These are phyloP conservation scores for Calonectria crousiana DNA, from an alignment of 2,329 filamentous ascomycete species.

Conservation along the genomic window DNA sequence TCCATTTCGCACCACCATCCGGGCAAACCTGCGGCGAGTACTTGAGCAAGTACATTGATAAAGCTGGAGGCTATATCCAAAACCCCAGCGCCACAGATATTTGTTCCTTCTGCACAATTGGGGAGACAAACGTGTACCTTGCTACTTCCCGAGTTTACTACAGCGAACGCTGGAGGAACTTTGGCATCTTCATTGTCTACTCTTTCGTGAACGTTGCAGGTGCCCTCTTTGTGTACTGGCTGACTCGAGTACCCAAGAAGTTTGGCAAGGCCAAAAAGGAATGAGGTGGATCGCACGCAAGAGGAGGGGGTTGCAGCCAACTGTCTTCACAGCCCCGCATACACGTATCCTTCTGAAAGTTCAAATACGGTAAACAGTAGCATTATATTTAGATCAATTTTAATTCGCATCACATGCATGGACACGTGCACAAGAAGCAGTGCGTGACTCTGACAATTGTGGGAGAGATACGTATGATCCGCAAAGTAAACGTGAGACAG, in stretches of 20 bases:
- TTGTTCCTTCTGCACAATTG: slow-evolving; percentile 70
- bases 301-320: background rate
- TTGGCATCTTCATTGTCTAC: slow-evolving; percentile 72
- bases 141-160: slow-evolving; percentile 64
- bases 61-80: slow-evolving; percentile 65
- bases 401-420: background rate
- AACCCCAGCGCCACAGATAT: slow-evolving; percentile 59
- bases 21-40: slow-evolving; percentile 72
- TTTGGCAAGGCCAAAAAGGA: slow-evolving; percentile 49
- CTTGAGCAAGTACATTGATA: slow-evolving; percentile 62
- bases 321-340: background rate
- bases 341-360: background rate
- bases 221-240: slow-evolving; percentile 69
- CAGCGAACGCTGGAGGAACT: slow-evolving; percentile 75
- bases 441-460: background rate
- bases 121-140: slow-evolving; percentile 66
- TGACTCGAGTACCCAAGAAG: slow-evolving; percentile 61
- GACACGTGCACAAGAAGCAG: background rate
- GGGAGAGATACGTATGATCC: background rate
- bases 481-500: background rate
- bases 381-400: background rate
- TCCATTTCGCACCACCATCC: slow-evolving; percentile 71
- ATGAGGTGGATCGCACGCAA: background rate
- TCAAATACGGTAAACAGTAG: background rate
- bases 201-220: slow-evolving; percentile 69